Percentiles rank a stretch among this genome's conserved stretches.
phyloP scores from a whole-genome alignment of 148 eudicot species.

The Rhododendron simsii region DNA sequence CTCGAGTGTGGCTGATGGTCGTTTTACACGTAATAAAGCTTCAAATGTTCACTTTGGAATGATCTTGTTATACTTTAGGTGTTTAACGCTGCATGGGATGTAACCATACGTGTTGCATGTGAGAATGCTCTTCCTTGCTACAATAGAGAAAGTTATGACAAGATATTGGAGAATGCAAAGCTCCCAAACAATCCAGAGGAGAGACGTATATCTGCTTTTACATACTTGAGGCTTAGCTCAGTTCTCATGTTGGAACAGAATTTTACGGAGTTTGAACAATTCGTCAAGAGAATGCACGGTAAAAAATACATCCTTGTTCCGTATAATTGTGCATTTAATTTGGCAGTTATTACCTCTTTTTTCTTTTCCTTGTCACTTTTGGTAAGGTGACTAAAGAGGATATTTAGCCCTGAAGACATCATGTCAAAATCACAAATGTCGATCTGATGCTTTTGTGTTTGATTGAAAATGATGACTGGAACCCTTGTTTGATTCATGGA shows the following conservation, averaged over 20 bases:
- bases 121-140: slow-evolving; percentile 88
- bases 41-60: background rate
- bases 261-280: slow-evolving; percentile 61
- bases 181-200: slow-evolving; percentile 72
- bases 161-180: slow-evolving; percentile 76
- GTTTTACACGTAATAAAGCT: background rate
- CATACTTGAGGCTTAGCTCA: slow-evolving; percentile 75
- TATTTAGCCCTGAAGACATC: background rate
- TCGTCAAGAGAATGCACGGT: slow-evolving; percentile 93
- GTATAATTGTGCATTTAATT: background rate
- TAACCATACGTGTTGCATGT: slow-evolving; percentile 70
- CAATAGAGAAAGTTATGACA: slow-evolving; percentile 76
- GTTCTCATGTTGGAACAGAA: slow-evolving; percentile 53
- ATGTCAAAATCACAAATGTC: background rate
- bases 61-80: slow-evolving; percentile 39
- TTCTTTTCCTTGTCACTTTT: background rate
- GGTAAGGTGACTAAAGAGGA: background rate
- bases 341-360: background rate
- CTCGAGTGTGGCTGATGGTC: background rate
- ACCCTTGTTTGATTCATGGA: too few relatives aligned
- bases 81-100: slow-evolving; percentile 94
- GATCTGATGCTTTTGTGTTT: too few relatives aligned
- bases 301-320: background rate
- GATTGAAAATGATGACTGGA: too few relatives aligned
- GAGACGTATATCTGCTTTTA: slow-evolving; percentile 79